Evolutionary conservation across 2,329 filamentous ascomycete genomes (phyloP).

Genomic region (Metarhizium robertsii): DNA sequence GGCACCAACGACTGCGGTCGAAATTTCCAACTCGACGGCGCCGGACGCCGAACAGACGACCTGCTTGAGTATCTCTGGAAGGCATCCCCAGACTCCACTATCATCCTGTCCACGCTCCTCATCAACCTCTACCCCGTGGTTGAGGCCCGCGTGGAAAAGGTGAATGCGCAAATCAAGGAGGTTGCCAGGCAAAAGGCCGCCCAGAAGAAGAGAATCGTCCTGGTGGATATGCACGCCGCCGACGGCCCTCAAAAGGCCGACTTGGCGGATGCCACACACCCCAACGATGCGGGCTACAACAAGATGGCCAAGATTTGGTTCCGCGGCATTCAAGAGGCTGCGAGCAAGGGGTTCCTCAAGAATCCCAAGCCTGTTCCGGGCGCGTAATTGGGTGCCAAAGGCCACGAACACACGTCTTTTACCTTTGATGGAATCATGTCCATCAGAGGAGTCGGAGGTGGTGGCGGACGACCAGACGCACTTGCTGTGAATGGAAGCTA

Average conservation of each 20-base stretch:
- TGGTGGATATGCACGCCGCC: constrained; percentile 29
- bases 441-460: too few relatives aligned
- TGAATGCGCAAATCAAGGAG: constrained; percentile 24
- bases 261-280: constrained; percentile 26
- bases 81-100: constrained; percentile 20
- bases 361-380: constrained; percentile 6
- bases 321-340: constrained; percentile 17
- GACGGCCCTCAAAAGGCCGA: constrained; percentile 21
- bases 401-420: not conserved
- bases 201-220: constrained; percentile 22
- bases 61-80: constrained; percentile 26
- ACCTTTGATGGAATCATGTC: too few relatives aligned
- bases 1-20: constrained; percentile 35
- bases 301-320: constrained; percentile 33
- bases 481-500: too few relatives aligned
- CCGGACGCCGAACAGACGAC: constrained; percentile 22
- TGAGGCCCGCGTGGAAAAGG: constrained; percentile 16
- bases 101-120: constrained; percentile 31
- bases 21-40: constrained; percentile 18
- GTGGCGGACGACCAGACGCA: too few relatives aligned
- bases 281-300: constrained; percentile 26
- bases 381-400: not conserved
- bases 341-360: constrained; percentile 14
- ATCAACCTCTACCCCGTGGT: constrained; percentile 19
- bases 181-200: constrained; percentile 18